Percentiles rank a stretch among this genome's conserved stretches.
These are phyloP conservation scores for Camellia granthamiana DNA, from an alignment of 148 eudicot species.

Conservation along the genomic window DNA sequence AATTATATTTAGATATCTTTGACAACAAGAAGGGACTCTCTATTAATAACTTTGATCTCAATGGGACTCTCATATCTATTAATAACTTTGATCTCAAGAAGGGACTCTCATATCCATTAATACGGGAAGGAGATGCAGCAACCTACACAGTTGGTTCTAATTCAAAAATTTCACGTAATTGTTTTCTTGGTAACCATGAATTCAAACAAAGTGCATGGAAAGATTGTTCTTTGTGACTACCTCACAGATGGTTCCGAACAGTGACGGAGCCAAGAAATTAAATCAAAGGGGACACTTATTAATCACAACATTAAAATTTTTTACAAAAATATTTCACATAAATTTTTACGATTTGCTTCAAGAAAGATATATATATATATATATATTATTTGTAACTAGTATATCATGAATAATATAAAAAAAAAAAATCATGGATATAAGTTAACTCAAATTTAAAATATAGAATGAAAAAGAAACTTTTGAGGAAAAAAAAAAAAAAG, in stretches of 20 bases:
- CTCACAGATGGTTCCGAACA: neutral
- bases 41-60: slow-evolving; percentile 10
- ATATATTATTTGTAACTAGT: too few species aligned
- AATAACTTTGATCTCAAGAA: slow-evolving; percentile 8
- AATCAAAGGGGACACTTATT: too few species aligned
- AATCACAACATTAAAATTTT: too few species aligned
- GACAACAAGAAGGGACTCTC: slow-evolving; percentile 2
- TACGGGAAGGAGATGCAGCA: slow-evolving; percentile 13
- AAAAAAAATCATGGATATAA: too few species aligned
- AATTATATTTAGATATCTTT: neutral
- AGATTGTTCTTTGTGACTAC: slow-evolving; percentile 9
- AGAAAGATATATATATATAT: too few species aligned
- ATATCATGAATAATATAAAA: too few species aligned
- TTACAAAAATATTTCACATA: too few species aligned
- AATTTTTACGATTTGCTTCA: too few species aligned
- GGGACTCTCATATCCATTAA: neutral
- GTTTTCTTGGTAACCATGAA: slow-evolving; percentile 1
- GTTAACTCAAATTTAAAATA: too few species aligned
- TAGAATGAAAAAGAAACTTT: too few species aligned
- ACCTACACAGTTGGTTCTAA: neutral
- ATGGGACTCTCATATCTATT: neutral
- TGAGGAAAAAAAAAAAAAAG: too few species aligned
- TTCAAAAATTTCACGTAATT: neutral
- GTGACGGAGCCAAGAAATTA: too few species aligned
- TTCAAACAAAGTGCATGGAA: neutral